Evolutionary conservation across 495 filamentous ascomycete genomes (phyloP).

Genomic region (Tetracladium marchalianum): DNA sequence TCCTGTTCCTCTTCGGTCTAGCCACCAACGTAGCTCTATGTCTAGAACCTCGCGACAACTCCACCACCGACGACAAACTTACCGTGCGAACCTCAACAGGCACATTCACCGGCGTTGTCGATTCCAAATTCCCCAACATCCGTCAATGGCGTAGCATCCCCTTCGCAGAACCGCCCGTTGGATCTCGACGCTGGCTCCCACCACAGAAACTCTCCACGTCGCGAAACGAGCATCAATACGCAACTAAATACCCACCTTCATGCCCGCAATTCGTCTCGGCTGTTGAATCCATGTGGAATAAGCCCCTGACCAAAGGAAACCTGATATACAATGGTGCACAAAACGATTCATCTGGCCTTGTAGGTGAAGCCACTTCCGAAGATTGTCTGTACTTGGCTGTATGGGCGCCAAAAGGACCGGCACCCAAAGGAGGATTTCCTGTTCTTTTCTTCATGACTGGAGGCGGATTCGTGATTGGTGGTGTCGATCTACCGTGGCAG

Average conservation of each 20-base stretch:
- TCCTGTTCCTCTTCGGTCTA: not conserved
- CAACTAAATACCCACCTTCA: conserved; percentile 27
- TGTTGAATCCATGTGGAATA: conserved; percentile 24
- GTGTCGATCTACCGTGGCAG: conserved; percentile 33
- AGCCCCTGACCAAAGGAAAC: conserved; percentile 23
- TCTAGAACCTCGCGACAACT: not conserved
- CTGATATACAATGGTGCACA: not conserved
- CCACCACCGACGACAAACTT: conserved; percentile 7
- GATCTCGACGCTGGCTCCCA: conserved; percentile 29
- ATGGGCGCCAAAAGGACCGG: conserved; percentile 32
- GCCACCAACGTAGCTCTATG: not conserved
- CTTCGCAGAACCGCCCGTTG: conserved; percentile 31
- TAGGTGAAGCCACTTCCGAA: not conserved
- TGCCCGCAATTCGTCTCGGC: conserved; percentile 27
- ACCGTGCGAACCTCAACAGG: conserved; percentile 26
- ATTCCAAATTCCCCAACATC: conserved; percentile 26
- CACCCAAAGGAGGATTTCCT: conserved; percentile 24
- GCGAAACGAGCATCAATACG: conserved; percentile 17
- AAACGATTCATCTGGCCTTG: conserved; percentile 1
- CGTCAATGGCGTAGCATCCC: conserved; percentile 38
- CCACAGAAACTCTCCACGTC: conserved; percentile 24
- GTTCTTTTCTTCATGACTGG: conserved; percentile 40
- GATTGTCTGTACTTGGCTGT: conserved; percentile 46
- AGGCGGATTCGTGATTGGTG: conserved; percentile 32
- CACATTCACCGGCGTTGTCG: conserved; percentile 29